Evolutionary conservation across 192 early-diverging fungal species (phyloP).

Genomic region (Diversispora eburnea): DNA sequence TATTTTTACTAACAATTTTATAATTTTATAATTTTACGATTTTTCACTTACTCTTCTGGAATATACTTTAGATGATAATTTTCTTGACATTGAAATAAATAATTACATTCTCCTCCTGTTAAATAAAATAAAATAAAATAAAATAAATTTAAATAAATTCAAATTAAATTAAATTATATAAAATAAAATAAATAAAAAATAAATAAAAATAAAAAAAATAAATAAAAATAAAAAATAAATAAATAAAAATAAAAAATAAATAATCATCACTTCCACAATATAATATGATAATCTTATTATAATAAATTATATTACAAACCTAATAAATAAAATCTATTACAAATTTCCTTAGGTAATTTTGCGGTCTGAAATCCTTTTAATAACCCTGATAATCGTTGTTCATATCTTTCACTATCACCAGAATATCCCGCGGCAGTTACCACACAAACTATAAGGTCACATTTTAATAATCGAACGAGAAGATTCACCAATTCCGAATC

Average conservation of each 20-base stretch:
- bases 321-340: slow-evolving; percentile 73
- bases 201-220: too few relatives aligned
- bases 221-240: too few relatives aligned
- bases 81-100: slow-evolving; percentile 70
- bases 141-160: background rate
- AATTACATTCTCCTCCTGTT: slow-evolving; percentile 85
- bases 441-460: slow-evolving; percentile 70
- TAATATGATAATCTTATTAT: background rate
- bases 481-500: slow-evolving; percentile 63
- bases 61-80: slow-evolving; percentile 64
- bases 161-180: background rate
- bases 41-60: slow-evolving; percentile 48
- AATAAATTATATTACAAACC: slow-evolving; percentile 35
- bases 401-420: slow-evolving; percentile 66
- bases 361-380: slow-evolving; percentile 57
- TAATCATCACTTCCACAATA: background rate
- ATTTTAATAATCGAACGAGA: slow-evolving; percentile 64
- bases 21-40: background rate
- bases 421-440: slow-evolving; percentile 92
- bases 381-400: slow-evolving; percentile 72
- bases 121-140: background rate
- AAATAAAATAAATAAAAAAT: background rate
- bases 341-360: slow-evolving; percentile 43
- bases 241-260: background rate
- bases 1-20: background rate